A percentile compares a stretch with the other conserved stretches of the same genome.
Evolutionary conservation across 192 early-diverging fungal genomes (phyloP).

Genomic region (Pecoramyces ruminantium): DNA sequence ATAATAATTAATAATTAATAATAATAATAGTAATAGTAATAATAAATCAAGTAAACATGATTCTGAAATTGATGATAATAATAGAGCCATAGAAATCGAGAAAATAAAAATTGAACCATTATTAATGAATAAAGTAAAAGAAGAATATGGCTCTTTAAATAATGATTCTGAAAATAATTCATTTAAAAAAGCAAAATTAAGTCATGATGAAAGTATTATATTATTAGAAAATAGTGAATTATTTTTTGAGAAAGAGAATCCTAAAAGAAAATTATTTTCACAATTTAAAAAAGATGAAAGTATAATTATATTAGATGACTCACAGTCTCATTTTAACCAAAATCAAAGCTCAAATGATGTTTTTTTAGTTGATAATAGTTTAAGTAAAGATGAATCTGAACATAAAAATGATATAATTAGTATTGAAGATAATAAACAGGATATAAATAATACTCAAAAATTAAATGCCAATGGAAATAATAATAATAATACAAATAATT

Average conservation of each 20-base stretch:
- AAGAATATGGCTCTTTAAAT: too few relatives aligned
- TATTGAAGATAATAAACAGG: neutral
- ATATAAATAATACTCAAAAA: neutral
- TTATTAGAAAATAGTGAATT: neutral
- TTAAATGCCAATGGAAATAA: neutral
- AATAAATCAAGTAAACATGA: too few relatives aligned
- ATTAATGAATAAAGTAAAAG: too few relatives aligned
- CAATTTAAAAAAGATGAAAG: neutral
- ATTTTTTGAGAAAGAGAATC: neutral
- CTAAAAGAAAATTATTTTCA: neutral
- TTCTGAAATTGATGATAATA: too few relatives aligned
- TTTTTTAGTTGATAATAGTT: neutral
- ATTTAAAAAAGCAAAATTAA: neutral
- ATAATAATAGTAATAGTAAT: too few relatives aligned
- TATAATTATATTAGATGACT: neutral
- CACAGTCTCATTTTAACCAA: neutral
- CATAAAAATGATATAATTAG: neutral
- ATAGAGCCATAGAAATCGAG: too few relatives aligned
- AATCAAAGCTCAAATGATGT: neutral
- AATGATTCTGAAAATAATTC: neutral
- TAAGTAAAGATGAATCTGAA: neutral
- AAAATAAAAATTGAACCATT: too few relatives aligned
- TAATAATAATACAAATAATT: neutral
- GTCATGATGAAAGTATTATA: neutral
- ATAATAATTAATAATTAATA: too few relatives aligned